phyloP scores from a whole-genome alignment of 345 rosid genomes.

The Limnanthes douglasii region DNA sequence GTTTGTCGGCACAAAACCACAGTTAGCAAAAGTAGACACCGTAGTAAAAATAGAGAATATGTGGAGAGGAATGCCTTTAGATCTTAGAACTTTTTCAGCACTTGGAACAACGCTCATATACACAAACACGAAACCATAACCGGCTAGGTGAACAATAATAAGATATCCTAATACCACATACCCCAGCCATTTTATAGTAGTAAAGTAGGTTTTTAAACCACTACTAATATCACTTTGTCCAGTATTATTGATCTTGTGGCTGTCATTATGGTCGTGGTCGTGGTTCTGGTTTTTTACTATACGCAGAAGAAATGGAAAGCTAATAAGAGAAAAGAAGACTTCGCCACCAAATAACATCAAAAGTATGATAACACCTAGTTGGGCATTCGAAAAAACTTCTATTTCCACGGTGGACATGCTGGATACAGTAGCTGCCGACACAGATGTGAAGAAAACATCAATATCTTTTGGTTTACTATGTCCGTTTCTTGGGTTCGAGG shows the following conservation, averaged over 20 bases:
- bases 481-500: slow-evolving; percentile 22
- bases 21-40: slow-evolving; percentile 36
- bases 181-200: slow-evolving; percentile 20
- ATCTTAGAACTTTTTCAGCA: slow-evolving; percentile 20
- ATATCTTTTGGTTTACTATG: slow-evolving; percentile 17
- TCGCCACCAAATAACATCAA: slow-evolving; percentile 55
- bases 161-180: slow-evolving; percentile 30
- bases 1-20: slow-evolving; percentile 61
- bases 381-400: slow-evolving; percentile 64
- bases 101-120: slow-evolving; percentile 19
- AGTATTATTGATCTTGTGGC: slow-evolving; percentile 3
- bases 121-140: slow-evolving; percentile 16
- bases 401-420: slow-evolving; percentile 72
- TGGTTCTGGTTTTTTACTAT: too few species aligned
- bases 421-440: slow-evolving; percentile 46
- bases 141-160: slow-evolving; percentile 16
- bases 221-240: background rate
- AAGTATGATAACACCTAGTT: slow-evolving; percentile 34
- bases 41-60: slow-evolving; percentile 44
- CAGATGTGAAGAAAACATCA: slow-evolving; percentile 61
- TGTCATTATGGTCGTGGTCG: slow-evolving; percentile 8
- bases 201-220: slow-evolving; percentile 6
- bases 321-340: slow-evolving; percentile 43
- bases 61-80: slow-evolving; percentile 14
- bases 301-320: slow-evolving; percentile 7